Percentiles rank a stretch among this genome's conserved stretches.
These are phyloP conservation scores for Knoxdaviesia proteae DNA, from an alignment of 2,329 filamentous ascomycete species.

Conservation along the genomic window DNA sequence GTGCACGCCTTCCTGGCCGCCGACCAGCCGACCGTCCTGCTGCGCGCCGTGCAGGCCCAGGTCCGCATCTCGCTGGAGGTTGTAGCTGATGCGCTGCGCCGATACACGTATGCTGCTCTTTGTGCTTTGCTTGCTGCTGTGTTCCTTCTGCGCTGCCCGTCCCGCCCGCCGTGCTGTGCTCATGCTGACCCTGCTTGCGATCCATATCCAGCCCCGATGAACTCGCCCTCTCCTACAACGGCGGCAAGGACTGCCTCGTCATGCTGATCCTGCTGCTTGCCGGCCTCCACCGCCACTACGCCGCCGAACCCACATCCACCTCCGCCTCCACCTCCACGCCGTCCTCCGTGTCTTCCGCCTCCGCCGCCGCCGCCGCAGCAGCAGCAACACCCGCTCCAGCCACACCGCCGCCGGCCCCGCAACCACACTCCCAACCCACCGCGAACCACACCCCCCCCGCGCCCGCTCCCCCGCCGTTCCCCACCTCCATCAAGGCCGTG, in stretches of 20 bases:
- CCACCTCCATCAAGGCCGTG: slow-evolving; percentile 47
- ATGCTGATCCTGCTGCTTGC: slow-evolving; percentile 73
- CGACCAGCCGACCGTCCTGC: slow-evolving; percentile 2
- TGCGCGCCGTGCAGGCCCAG: slow-evolving; percentile 51
- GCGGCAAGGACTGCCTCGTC: slow-evolving; percentile 93
- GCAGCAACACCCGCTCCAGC: slow-evolving; percentile 1
- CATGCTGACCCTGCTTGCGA: background rate
- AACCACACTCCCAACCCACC: background rate
- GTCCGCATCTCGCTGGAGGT: slow-evolving; percentile 51
- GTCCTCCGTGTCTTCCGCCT: no score
- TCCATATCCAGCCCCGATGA: slow-evolving; percentile 39
- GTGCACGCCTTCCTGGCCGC: no score
- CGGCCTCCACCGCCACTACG: slow-evolving; percentile 21
- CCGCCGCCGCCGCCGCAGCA: background rate
- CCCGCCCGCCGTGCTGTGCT: background rate
- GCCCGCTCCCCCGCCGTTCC: slow-evolving; percentile 9
- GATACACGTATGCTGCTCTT: slow-evolving; percentile 42
- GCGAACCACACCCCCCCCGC: slow-evolving; percentile 4
- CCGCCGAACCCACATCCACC: slow-evolving; percentile 3
- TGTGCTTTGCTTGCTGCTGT: no score
- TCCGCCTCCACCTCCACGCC: slow-evolving; percentile 4
- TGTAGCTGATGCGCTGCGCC: slow-evolving; percentile 51
- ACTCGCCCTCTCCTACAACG: slow-evolving; percentile 86
- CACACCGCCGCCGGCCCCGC: slow-evolving; percentile 3
- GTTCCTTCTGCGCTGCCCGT: slow-evolving; percentile 1